phyloP scores from a whole-genome alignment of 768 basidiomycete genomes.

The Cystobasidium onofrii region DNA sequence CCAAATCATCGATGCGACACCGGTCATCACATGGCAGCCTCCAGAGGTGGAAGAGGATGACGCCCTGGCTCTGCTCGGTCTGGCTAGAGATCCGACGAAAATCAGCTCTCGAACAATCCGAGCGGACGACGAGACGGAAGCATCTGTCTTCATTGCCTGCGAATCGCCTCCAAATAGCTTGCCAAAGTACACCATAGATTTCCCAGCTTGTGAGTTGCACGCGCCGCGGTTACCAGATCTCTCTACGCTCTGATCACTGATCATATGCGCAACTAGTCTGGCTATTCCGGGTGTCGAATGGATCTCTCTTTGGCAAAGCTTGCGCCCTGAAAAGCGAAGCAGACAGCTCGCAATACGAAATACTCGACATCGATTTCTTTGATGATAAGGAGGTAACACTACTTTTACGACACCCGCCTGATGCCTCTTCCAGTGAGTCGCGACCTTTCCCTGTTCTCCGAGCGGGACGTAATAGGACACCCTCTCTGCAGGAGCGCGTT shows the following conservation, averaged over 20 bases:
- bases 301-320: background rate
- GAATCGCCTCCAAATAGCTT: constrained; percentile 12
- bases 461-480: too few relatives aligned
- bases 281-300: background rate
- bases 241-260: background rate
- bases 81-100: constrained; percentile 29
- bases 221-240: background rate
- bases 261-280: constrained; percentile 16
- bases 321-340: background rate
- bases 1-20: background rate
- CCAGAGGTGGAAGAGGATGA: constrained; percentile 23
- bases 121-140: background rate
- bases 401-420: background rate
- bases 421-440: background rate
- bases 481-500: background rate
- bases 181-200: background rate
- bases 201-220: background rate
- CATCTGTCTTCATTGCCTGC: constrained; percentile 16
- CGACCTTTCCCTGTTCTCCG: too few relatives aligned
- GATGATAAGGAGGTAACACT: constrained; percentile 31
- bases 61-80: constrained; percentile 16
- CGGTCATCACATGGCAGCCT: constrained; percentile 1
- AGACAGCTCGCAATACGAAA: background rate
- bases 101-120: constrained; percentile 16
- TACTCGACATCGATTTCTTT: constrained; percentile 32